Conservation (phyloP, 371 early-diverging fungal genomes). For the Mucor lusitanicus region DNA sequence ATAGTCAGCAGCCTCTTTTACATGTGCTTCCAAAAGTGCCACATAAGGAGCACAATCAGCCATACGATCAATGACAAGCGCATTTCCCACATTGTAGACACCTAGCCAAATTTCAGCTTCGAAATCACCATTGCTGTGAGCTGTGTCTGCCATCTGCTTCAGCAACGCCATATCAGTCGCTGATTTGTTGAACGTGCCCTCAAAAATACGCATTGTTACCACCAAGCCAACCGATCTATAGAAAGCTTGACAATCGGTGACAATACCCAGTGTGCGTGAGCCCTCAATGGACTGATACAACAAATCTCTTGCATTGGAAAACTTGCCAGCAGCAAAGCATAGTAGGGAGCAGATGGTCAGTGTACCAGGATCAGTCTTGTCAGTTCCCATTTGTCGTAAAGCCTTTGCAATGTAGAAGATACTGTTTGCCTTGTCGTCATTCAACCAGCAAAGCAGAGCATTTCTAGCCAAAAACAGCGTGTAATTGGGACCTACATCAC, state of each 20-base stretch:
- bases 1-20: slow-evolving; percentile 35
- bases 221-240: slow-evolving; percentile 54
- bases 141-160: slow-evolving; percentile 51
- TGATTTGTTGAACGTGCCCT: slow-evolving; percentile 47
- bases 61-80: slow-evolving; percentile 37
- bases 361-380: slow-evolving; percentile 39
- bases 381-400: slow-evolving; percentile 24
- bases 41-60: slow-evolving; percentile 41
- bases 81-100: slow-evolving; percentile 43
- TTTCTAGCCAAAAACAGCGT: slow-evolving; percentile 50
- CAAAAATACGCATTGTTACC: slow-evolving; percentile 56
- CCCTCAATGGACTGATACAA: slow-evolving; percentile 47
- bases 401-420: slow-evolving; percentile 51
- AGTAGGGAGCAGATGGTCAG: slow-evolving; percentile 47
- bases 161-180: slow-evolving; percentile 45
- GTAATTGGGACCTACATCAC: slow-evolving; percentile 37
- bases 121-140: slow-evolving; percentile 44
- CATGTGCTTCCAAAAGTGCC: slow-evolving; percentile 35
- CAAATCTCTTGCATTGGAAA: slow-evolving; percentile 42
- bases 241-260: slow-evolving; percentile 54
- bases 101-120: slow-evolving; percentile 51
- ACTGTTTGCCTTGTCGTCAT: slow-evolving; percentile 46
- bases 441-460: slow-evolving; percentile 51
- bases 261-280: slow-evolving; percentile 51
- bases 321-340: slow-evolving; percentile 55